A percentile compares a stretch with the other conserved stretches of the same genome.
phyloP scores from a whole-genome alignment of 1,284 basidiomycete species.

The Cryptococcus sp. region DNA sequence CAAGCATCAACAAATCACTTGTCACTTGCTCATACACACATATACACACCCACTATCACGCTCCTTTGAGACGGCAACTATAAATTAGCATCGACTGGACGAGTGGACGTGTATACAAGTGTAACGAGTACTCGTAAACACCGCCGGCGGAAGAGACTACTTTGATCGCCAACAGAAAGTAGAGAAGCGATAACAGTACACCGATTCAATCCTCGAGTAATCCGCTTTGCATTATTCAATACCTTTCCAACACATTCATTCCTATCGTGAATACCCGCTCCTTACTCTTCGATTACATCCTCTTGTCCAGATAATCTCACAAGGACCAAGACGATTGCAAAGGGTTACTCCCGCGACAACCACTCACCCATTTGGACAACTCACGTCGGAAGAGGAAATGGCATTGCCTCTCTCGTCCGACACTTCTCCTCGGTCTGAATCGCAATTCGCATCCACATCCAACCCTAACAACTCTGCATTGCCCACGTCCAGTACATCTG shows the following conservation, averaged over 20 bases:
- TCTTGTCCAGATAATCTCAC: neutral
- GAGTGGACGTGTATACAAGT: neutral
- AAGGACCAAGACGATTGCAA: neutral
- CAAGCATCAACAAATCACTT: too few species aligned
- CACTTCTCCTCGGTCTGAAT: conserved; percentile 7
- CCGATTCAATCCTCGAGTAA: neutral
- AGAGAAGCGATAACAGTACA: neutral
- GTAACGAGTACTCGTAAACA: neutral
- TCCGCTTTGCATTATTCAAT: neutral
- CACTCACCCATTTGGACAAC: neutral
- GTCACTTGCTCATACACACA: neutral
- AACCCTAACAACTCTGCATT: neutral
- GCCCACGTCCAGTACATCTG: neutral
- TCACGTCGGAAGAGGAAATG: neutral
- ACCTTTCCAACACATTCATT: neutral
- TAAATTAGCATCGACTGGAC: neutral
- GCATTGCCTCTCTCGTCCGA: neutral
- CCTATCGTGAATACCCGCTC: neutral
- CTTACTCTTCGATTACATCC: neutral
- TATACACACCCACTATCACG: neutral
- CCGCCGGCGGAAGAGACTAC: neutral
- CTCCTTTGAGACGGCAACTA: neutral
- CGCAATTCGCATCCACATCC: conserved; percentile 1
- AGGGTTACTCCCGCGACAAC: neutral
- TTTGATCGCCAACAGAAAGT: neutral